Percentiles rank a stretch among this genome's conserved stretches.
Conservation (phyloP, 306 rosid genomes). For the Comarum palustre region DNA sequence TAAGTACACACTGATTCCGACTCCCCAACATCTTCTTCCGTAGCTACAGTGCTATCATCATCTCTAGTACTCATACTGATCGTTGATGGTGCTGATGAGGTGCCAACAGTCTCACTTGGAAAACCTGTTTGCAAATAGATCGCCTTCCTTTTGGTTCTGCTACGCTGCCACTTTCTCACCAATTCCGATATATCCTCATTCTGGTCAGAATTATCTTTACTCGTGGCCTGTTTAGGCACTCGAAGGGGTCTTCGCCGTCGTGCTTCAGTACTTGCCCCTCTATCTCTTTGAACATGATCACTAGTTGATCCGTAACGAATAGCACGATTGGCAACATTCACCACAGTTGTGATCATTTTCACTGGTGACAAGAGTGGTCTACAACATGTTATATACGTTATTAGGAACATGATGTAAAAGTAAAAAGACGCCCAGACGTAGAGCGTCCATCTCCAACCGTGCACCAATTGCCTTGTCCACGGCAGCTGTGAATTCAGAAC, state of each 20-base stretch:
- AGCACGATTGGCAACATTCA: not conserved
- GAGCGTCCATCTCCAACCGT: constrained; percentile 76
- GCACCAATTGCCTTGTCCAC: constrained; percentile 52
- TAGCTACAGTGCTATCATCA: constrained; percentile 33
- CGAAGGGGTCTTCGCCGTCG: no score
- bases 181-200: constrained; percentile 48
- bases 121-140: constrained; percentile 18
- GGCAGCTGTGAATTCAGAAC: constrained; percentile 56
- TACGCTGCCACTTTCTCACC: constrained; percentile 52
- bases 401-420: constrained; percentile 42
- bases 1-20: constrained; percentile 54
- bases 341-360: constrained; percentile 7
- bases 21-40: constrained; percentile 59
- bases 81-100: constrained; percentile 48
- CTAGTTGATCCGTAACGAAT: not conserved
- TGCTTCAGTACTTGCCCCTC: not conserved
- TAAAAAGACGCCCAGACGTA: constrained; percentile 67
- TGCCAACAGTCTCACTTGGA: constrained; percentile 37
- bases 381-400: constrained; percentile 38
- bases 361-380: constrained; percentile 35
- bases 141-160: constrained; percentile 61
- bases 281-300: not conserved
- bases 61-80: constrained; percentile 42
- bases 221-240: constrained; percentile 17
- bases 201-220: constrained; percentile 25